Percentiles rank a stretch among this genome's conserved stretches.
phyloP scores from a whole-genome alignment of 345 rosid species.

The Iberis pinnata region DNA sequence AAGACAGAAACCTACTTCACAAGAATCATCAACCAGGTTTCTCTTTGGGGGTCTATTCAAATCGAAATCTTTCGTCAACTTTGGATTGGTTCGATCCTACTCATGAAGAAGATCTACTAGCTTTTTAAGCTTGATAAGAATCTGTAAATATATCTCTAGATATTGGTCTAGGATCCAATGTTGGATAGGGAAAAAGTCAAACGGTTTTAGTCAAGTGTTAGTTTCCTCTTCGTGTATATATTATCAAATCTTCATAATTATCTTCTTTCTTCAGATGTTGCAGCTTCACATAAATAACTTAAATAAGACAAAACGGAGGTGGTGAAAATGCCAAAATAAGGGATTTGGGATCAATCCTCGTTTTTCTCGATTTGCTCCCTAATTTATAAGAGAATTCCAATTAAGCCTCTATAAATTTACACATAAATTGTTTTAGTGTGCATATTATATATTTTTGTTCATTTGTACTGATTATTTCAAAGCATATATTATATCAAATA shows the following conservation, averaged over 20 bases:
- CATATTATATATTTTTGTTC: no score
- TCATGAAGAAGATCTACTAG: constrained; percentile 37
- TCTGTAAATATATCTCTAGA: constrained; percentile 24
- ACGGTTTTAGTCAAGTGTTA: constrained; percentile 18
- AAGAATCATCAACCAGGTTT: constrained; percentile 68
- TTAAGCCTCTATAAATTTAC: neutral
- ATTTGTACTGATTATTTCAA: no score
- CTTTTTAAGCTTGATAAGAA: constrained; percentile 11
- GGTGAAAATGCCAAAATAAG: neutral
- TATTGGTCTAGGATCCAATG: constrained; percentile 27
- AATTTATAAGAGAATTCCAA: neutral
- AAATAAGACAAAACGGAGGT: neutral
- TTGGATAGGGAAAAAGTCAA: constrained; percentile 1
- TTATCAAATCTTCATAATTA: constrained; percentile 12
- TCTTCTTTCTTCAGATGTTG: neutral
- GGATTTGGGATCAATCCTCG: neutral
- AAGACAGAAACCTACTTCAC: constrained; percentile 42
- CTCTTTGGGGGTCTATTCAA: constrained; percentile 84
- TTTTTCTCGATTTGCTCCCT: neutral
- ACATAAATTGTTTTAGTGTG: neutral
- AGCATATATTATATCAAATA: no score
- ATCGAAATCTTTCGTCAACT: constrained; percentile 85
- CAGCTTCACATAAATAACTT: neutral
- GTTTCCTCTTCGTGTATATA: constrained; percentile 14
- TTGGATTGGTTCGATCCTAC: constrained; percentile 78